Percentiles rank a stretch among this genome's conserved stretches.
phyloP scores from a whole-genome alignment of 345 rosid genomes.

The Turnera subulata region DNA sequence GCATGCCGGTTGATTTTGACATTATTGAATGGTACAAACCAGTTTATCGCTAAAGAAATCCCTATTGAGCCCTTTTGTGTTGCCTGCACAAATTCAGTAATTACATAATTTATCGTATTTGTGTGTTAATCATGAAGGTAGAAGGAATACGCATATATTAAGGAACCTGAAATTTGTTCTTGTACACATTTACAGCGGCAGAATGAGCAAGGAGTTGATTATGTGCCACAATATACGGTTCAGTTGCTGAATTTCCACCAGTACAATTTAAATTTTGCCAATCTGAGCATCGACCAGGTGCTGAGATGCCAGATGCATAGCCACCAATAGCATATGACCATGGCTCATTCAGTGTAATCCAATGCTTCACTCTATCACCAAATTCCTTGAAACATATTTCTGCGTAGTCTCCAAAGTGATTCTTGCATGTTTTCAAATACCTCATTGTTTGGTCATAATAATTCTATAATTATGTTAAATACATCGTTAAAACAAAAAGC shows the following conservation, averaged over 20 bases:
- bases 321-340: constrained; percentile 54
- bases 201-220: constrained; percentile 86
- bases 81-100: constrained; percentile 8
- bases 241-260: constrained; percentile 51
- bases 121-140: no score
- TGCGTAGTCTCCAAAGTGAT: constrained; percentile 52
- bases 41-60: constrained; percentile 2
- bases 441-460: no score
- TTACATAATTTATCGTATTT: no score
- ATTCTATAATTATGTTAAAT: no score
- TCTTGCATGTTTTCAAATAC: no score
- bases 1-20: background rate
- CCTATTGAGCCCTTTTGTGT: constrained; percentile 32
- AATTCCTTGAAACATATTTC: constrained; percentile 71
- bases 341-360: constrained; percentile 89
- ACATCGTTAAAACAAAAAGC: background rate
- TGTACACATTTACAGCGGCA: constrained; percentile 59
- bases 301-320: constrained; percentile 47
- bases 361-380: constrained; percentile 84
- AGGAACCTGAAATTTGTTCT: constrained; percentile 64
- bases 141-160: no score
- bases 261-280: constrained; percentile 30
- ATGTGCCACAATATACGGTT: constrained; percentile 73
- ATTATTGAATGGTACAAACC: constrained; percentile 21
- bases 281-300: constrained; percentile 65